phyloP scores from a whole-genome alignment of 352 stramenopile species.

The Phytopythium montanum region DNA sequence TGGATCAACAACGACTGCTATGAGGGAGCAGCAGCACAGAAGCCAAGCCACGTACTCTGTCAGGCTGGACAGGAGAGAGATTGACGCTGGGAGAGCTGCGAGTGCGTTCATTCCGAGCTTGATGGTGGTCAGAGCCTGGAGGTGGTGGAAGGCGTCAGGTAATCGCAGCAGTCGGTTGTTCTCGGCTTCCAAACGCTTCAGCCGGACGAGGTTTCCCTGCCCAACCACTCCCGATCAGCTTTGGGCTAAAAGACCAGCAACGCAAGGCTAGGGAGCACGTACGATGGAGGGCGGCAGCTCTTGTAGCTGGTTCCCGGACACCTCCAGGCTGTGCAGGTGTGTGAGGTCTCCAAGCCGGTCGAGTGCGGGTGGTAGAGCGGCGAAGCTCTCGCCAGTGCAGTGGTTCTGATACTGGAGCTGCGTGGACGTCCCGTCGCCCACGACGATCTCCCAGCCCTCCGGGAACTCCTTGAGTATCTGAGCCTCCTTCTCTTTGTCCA shows the following conservation, averaged over 20 bases:
- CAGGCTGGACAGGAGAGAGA: constrained; percentile 44
- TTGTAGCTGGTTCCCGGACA: constrained; percentile 61
- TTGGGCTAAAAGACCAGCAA: background rate
- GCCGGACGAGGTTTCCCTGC: constrained; percentile 49
- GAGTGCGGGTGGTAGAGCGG: constrained; percentile 36
- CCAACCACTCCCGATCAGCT: background rate
- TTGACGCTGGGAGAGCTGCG: constrained; percentile 39
- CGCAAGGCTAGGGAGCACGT: constrained; percentile 10
- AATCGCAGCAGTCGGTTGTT: constrained; percentile 66
- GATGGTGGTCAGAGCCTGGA: constrained; percentile 41
- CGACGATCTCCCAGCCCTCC: constrained; percentile 46
- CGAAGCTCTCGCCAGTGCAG: constrained; percentile 25
- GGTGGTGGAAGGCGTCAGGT: constrained; percentile 46
- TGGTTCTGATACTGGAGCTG: constrained; percentile 51
- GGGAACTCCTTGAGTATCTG: constrained; percentile 23
- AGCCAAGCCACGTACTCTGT: constrained; percentile 34
- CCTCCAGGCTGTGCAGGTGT: constrained; percentile 33
- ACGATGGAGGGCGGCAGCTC: constrained; percentile 66
- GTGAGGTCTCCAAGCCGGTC: constrained; percentile 47
- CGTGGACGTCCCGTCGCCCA: constrained; percentile 27
- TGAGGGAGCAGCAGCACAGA: background rate
- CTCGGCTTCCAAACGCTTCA: constrained; percentile 60
- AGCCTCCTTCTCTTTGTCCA: constrained; percentile 9
- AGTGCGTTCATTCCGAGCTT: constrained; percentile 62
- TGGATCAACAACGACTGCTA: too few species aligned